phyloP scores from a whole-genome alignment of 1,139 yeast species.

The Hanseniaspora gamundiae region DNA sequence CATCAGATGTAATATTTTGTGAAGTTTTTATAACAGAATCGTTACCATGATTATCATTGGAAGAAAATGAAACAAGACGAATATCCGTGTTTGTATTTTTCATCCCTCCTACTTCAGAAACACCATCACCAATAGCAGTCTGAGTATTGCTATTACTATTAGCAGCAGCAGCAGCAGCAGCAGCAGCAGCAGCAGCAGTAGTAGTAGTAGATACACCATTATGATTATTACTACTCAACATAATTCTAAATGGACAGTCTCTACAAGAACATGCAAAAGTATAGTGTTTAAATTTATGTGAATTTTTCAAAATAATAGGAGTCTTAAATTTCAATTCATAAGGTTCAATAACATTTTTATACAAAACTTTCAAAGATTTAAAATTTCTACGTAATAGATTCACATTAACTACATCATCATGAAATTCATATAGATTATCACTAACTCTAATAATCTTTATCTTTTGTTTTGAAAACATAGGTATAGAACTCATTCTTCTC shows the following conservation, averaged over 20 bases:
- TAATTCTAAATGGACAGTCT: conserved; percentile 23
- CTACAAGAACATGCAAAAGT: conserved; percentile 25
- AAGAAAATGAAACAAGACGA: not conserved
- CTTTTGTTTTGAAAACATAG: not conserved
- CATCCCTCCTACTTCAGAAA: too few relatives aligned
- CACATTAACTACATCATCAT: not conserved
- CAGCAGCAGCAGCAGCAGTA: not conserved
- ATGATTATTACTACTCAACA: conserved; percentile 18
- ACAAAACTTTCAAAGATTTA: conserved; percentile 22
- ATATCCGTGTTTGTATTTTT: not conserved
- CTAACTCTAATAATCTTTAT: not conserved
- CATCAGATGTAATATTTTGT: not conserved
- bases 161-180: not conserved
- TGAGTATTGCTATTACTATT: too few relatives aligned
- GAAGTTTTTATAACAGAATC: not conserved
- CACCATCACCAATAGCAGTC: too few relatives aligned
- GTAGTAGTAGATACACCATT: not conserved
- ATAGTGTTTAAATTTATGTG: conserved; percentile 25
- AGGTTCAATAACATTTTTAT: conserved; percentile 22
- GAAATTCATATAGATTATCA: not conserved
- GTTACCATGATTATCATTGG: too few relatives aligned
- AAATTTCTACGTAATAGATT: conserved; percentile 12
- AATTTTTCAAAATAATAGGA: conserved; percentile 25
- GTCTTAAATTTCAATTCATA: conserved; percentile 25
- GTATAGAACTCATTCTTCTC: too few relatives aligned